Conservation (phyloP, 2,329 filamentous ascomycete species). For the Pseudopyricularia cyperi region DNA sequence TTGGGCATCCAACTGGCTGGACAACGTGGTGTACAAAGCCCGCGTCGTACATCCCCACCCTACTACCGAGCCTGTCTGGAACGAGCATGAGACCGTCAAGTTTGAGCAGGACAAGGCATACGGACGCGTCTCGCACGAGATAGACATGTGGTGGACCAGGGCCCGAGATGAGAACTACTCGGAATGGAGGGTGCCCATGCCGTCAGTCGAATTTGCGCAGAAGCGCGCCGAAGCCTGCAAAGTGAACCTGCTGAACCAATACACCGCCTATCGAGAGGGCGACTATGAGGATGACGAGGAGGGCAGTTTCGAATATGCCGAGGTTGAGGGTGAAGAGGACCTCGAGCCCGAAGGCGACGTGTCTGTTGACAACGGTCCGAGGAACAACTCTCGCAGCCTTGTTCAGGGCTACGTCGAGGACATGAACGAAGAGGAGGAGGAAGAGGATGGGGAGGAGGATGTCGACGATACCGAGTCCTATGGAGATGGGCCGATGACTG, state of each 20-base stretch:
- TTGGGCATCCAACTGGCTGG: slow-evolving; percentile 43
- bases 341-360: slow-evolving; percentile 13
- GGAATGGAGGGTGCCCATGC: slow-evolving; percentile 45
- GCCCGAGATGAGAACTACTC: slow-evolving; percentile 48
- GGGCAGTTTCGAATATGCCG: slow-evolving; percentile 33
- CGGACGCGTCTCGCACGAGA: slow-evolving; percentile 48
- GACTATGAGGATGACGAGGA: slow-evolving; percentile 37
- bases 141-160: slow-evolving; percentile 52
- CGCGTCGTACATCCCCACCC: slow-evolving; percentile 20
- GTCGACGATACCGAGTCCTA: slow-evolving; percentile 68
- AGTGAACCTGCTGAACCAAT: slow-evolving; percentile 1
- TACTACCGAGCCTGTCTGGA: slow-evolving; percentile 32
- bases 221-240: slow-evolving; percentile 3
- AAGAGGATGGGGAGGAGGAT: slow-evolving; percentile 53
- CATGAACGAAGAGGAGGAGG: slow-evolving; percentile 34
- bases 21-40: slow-evolving; percentile 20
- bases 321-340: slow-evolving; percentile 18
- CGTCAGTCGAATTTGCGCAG: slow-evolving; percentile 45
- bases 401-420: slow-evolving; percentile 22
- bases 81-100: slow-evolving; percentile 38
- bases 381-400: slow-evolving; percentile 1
- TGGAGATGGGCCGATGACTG: slow-evolving; percentile 65
- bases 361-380: slow-evolving; percentile 4
- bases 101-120: slow-evolving; percentile 46
- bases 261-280: slow-evolving; percentile 16